These are phyloP conservation scores for Nemania abortiva DNA, from an alignment of 2,329 filamentous ascomycete genomes.

Conservation along the genomic window DNA sequence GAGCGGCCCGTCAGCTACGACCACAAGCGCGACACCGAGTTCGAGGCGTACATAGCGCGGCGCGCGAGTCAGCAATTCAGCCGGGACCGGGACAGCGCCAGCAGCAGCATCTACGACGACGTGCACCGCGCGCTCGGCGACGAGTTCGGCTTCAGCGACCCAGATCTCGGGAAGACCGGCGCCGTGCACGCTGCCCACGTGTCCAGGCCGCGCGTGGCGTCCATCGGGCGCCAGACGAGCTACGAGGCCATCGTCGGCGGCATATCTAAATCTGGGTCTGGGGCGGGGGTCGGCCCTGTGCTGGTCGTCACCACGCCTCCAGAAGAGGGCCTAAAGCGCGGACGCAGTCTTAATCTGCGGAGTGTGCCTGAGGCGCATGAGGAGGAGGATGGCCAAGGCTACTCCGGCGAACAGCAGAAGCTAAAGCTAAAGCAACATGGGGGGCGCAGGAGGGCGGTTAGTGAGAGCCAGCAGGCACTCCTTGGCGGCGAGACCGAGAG, in stretches of 20 bases:
- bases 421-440: neutral
- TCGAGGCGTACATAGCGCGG: conserved; percentile 59
- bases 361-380: conserved; percentile 51
- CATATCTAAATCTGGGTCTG: too few relatives aligned
- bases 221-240: conserved; percentile 45
- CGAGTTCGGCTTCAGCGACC: conserved; percentile 50
- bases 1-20: conserved; percentile 53
- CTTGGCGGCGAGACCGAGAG: conserved; percentile 6
- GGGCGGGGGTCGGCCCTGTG: conserved; percentile 33
- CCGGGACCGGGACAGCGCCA: neutral
- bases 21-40: conserved; percentile 62
- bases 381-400: conserved; percentile 34
- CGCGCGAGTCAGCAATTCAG: conserved; percentile 43
- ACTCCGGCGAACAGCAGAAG: neutral
- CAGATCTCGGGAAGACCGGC: conserved; percentile 9
- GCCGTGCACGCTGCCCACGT: conserved; percentile 21
- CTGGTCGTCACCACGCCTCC: conserved; percentile 35
- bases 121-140: conserved; percentile 49
- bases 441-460: conserved; percentile 17
- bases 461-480: conserved; percentile 29
- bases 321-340: conserved; percentile 30
- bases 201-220: conserved; percentile 42
- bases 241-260: conserved; percentile 39
- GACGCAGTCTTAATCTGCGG: conserved; percentile 44
- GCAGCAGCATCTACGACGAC: conserved; percentile 38